Conservation (phyloP, 2,329 filamentous ascomycete species). For the Fusarium dlaminii region DNA sequence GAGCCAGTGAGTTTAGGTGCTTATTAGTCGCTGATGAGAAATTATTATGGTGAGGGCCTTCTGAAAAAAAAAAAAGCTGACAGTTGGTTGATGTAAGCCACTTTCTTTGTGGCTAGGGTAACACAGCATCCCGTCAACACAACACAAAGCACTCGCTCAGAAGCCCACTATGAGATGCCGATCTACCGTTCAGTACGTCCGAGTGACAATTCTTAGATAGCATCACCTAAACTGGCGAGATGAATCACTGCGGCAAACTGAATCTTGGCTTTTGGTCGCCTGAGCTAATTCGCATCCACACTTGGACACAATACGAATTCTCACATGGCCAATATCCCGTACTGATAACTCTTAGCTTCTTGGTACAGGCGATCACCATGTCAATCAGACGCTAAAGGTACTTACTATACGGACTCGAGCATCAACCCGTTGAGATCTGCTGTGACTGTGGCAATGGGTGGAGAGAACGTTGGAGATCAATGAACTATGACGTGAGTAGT, state of each 20-base stretch:
- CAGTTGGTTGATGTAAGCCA: conserved; percentile 2
- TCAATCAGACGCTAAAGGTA: background rate
- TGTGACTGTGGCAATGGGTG: conserved; percentile 13
- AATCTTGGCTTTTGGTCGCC: conserved; percentile 12
- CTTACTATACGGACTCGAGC: background rate
- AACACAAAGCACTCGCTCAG: background rate
- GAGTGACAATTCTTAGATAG: background rate
- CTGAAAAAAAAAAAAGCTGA: conserved; percentile 4
- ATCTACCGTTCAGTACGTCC: background rate
- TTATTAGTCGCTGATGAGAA: background rate
- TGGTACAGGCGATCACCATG: conserved; percentile 1
- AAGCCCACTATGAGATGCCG: background rate
- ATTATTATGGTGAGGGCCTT: background rate
- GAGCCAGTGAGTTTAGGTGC: background rate
- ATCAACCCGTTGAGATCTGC: conserved; percentile 24
- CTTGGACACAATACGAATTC: conserved; percentile 16
- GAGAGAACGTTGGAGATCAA: conserved; percentile 7
- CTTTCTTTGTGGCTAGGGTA: background rate
- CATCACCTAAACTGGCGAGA: conserved; percentile 12
- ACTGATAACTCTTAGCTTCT: conserved; percentile 9
- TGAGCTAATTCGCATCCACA: conserved; percentile 2
- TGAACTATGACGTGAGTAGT: conserved; percentile 22
- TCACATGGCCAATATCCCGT: conserved; percentile 12
- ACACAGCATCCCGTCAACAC: background rate
- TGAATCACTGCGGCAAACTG: conserved; percentile 7